Conservation (phyloP, 371 early-diverging fungal genomes). For the Mortierella sp. region DNA sequence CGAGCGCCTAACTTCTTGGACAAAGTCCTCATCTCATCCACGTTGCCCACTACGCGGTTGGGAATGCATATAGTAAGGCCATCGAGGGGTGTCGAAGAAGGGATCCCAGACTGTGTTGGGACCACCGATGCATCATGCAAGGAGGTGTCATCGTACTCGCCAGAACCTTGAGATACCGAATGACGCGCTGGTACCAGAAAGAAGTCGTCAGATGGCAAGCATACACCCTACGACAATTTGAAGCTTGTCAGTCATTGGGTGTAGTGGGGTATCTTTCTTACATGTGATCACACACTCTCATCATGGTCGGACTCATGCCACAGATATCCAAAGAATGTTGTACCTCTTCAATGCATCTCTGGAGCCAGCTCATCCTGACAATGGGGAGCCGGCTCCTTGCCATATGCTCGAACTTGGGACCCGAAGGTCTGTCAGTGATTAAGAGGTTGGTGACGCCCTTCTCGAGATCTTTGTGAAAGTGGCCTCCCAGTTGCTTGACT, state of each 20-base stretch:
- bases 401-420: slow-evolving; percentile 43
- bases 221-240: background rate
- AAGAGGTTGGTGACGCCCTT: slow-evolving; percentile 28
- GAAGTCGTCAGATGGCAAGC: background rate
- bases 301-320: background rate
- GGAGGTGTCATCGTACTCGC: slow-evolving; percentile 17
- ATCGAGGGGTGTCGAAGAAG: slow-evolving; percentile 26
- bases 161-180: background rate
- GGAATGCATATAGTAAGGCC: slow-evolving; percentile 27
- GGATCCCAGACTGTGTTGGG: slow-evolving; percentile 2
- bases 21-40: slow-evolving; percentile 30
- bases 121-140: background rate
- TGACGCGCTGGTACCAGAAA: background rate
- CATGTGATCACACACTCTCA: no score
- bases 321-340: background rate
- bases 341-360: slow-evolving; percentile 36
- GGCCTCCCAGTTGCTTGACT: slow-evolving; percentile 31
- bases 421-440: slow-evolving; percentile 26
- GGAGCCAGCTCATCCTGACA: slow-evolving; percentile 39
- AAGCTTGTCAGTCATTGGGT: background rate
- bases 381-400: slow-evolving; percentile 16
- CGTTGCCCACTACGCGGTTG: slow-evolving; percentile 24
- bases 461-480: slow-evolving; percentile 24
- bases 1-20: slow-evolving; percentile 25
- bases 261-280: background rate